Conservation (phyloP, 2,329 filamentous ascomycete genomes). For the Scytalidium sp. region DNA sequence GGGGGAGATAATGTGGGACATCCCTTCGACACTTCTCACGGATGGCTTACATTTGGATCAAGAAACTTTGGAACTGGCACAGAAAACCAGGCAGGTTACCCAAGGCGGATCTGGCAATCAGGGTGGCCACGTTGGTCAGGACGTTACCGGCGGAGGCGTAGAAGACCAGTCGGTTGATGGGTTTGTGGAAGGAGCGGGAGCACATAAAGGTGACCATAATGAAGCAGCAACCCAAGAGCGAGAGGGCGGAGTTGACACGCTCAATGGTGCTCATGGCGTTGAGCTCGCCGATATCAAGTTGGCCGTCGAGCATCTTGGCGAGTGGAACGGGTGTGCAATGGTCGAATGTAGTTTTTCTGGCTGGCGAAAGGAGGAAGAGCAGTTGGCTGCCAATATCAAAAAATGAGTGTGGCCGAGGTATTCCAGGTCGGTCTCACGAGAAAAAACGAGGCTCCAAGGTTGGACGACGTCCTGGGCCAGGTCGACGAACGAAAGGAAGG, state of each 20-base stretch:
- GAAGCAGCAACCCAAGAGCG: constrained; percentile 66
- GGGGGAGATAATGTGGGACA: too few relatives aligned
- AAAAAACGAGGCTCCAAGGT: too few relatives aligned
- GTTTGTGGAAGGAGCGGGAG: constrained; percentile 67
- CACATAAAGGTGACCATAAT: constrained; percentile 65
- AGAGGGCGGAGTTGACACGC: constrained; percentile 66
- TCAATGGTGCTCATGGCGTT: constrained; percentile 55
- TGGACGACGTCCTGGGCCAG: neutral
- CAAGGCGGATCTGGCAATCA: constrained; percentile 66
- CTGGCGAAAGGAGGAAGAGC: neutral
- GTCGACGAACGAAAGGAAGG: neutral
- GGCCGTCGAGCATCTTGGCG: constrained; percentile 8
- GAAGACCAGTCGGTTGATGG: constrained; percentile 84
- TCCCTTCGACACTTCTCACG: too few relatives aligned
- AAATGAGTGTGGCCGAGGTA: neutral
- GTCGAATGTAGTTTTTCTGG: too few relatives aligned
- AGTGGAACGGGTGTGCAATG: neutral
- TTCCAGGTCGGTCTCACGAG: neutral
- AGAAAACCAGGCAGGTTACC: constrained; percentile 19
- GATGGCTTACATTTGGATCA: constrained; percentile 73
- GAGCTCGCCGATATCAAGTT: constrained; percentile 7
- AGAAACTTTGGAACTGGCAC: constrained; percentile 72
- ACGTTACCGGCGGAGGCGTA: constrained; percentile 82
- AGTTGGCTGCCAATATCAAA: neutral
- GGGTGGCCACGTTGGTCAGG: constrained; percentile 70